These are phyloP conservation scores for Cladosporium phlei DNA, from an alignment of 2,329 filamentous ascomycete species.

Conservation along the genomic window DNA sequence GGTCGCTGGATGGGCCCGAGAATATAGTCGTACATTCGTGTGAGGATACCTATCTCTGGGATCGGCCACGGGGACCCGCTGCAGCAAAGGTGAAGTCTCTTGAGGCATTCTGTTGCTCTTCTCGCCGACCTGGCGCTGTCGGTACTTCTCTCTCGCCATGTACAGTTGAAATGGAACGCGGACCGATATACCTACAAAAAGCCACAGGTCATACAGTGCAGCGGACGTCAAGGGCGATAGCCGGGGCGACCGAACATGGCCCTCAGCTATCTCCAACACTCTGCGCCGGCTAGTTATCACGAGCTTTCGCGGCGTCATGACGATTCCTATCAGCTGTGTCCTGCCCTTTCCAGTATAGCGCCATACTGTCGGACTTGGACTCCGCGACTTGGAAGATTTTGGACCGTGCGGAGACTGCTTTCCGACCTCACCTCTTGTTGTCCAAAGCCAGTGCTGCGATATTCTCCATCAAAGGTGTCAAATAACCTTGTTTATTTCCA, in stretches of 20 bases:
- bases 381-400: no score
- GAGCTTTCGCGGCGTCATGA: constrained; percentile 11
- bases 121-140: constrained; percentile 7
- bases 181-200: background rate
- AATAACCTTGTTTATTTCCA: background rate
- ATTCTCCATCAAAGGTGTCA: background rate
- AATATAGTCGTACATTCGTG: constrained; percentile 21
- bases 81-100: constrained; percentile 64
- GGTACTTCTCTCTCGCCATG: constrained; percentile 8
- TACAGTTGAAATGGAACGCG: background rate
- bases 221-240: background rate
- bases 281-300: constrained; percentile 1
- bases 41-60: constrained; percentile 51
- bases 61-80: constrained; percentile 55
- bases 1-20: background rate
- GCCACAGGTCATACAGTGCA: constrained; percentile 9
- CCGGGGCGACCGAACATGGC: no score
- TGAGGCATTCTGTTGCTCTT: constrained; percentile 35
- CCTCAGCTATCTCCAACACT: background rate
- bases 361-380: background rate
- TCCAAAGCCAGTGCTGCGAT: background rate
- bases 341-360: constrained; percentile 9
- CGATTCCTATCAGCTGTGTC: constrained; percentile 11
- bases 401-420: no score
- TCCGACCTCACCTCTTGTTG: constrained; percentile 7